Evolutionary conservation across 176 grass and related monocot species (phyloP), one percentile per base, ranked within the genome.

Genomic region (Panicum miliaceum): DNA sequence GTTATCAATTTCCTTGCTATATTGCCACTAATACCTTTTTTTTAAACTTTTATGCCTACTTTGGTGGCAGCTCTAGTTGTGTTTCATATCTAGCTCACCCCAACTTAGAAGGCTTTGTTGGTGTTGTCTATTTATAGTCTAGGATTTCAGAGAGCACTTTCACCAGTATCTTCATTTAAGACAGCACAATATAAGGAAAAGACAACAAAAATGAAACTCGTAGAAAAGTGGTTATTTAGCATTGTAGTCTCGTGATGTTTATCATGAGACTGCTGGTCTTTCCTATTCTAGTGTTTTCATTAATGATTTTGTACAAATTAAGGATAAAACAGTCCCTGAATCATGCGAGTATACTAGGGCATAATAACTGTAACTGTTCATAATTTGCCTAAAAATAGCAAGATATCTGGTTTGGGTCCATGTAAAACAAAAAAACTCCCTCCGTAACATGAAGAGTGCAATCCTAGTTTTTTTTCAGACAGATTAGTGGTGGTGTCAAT

Each of bases 351-450:
- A 57, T 36, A 60, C 8, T 73, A 34, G 46, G 71, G 53, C 37
- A 73, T n/a, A 73, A 36, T 12, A 72, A 52, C 32, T 9, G 14
- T 43, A 40, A 34, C 2, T n/a, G 35, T 50, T 41, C 19, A 74
- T 85, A 68, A 42, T 22, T 70, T 42, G 2, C 25, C 38, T 45
- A 12, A 16, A 58, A 77, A 46, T 69, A 43, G 13, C 2, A 56
- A n/a, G 43, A 10, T 75, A 32, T 84, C 25, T 84, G 51, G 48
- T 77, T 85, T 45, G 37, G 18, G 58, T 69, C n/a, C 47, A 68
- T 43, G 36, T 13, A 77, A 43, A 73, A 58, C 12, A 84, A 84
- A 75, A 75, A 37, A 6, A 22, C 32, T 13, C 29, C 29, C 29
- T 32, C 29, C 29, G 29, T 32, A 1, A 1, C 29, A 32, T 32